Conservation (phyloP, 495 filamentous ascomycete species). For the Tuber brumale region DNA sequence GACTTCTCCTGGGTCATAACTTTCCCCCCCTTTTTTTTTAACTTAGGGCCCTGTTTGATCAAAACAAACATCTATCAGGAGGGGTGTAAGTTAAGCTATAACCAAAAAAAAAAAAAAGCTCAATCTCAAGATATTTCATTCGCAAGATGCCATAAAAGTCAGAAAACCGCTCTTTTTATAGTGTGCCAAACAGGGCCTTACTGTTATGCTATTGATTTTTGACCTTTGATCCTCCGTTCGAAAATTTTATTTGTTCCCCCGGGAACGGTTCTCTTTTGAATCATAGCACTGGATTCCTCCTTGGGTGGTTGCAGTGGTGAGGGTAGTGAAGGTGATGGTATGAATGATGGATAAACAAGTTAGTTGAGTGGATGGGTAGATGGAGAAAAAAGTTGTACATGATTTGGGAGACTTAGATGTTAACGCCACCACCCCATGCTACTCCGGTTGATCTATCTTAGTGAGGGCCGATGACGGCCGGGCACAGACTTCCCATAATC, state of each 20-base stretch:
- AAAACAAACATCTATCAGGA: too few species aligned
- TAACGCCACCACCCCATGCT: background rate
- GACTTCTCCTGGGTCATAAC: background rate
- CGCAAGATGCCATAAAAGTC: too few species aligned
- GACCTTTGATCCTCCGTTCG: background rate
- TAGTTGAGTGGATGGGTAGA: background rate
- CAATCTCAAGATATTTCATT: too few species aligned
- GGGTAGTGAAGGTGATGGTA: background rate
- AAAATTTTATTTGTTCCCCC: background rate
- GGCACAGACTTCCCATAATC: background rate
- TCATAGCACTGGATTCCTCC: background rate
- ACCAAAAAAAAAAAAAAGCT: too few species aligned
- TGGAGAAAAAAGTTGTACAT: background rate
- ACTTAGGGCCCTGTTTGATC: background rate
- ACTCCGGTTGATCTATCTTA: background rate
- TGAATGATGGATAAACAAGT: background rate
- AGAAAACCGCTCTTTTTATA: too few species aligned
- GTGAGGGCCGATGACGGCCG: background rate
- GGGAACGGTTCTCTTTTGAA: background rate
- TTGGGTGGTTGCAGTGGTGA: background rate
- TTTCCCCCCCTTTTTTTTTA: background rate
- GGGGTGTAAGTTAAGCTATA: too few species aligned
- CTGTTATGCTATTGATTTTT: background rate
- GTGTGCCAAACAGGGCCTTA: background rate
- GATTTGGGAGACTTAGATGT: background rate